Percentiles rank a stretch among this genome's conserved stretches.
These are phyloP conservation scores for Dendrostoma leiphaemia DNA, from an alignment of 2,329 filamentous ascomycete species.

Conservation along the genomic window DNA sequence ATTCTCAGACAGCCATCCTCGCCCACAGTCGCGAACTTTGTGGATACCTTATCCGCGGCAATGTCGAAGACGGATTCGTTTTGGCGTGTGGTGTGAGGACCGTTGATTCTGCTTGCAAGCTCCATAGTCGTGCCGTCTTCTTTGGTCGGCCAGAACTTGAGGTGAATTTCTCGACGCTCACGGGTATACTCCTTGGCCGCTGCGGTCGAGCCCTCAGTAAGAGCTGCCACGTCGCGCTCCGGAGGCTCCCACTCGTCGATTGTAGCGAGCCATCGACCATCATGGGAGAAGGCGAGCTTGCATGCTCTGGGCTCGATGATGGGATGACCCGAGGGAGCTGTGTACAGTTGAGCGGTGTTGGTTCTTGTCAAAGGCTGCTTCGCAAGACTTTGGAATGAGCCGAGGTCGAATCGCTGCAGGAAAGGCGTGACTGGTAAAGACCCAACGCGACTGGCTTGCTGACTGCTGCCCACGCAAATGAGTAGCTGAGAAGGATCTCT, in stretches of 20 bases:
- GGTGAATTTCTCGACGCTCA: constrained; percentile 67
- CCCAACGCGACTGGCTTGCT: constrained; percentile 53
- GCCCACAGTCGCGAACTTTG: constrained; percentile 82
- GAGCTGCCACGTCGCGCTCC: constrained; percentile 60
- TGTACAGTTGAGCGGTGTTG: constrained; percentile 78
- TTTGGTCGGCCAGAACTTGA: constrained; percentile 87
- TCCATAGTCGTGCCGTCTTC: constrained; percentile 60
- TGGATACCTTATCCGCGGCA: constrained; percentile 63
- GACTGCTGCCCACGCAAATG: constrained; percentile 63
- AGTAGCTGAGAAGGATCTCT: constrained; percentile 62
- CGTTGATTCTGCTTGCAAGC: constrained; percentile 78
- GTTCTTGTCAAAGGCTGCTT: constrained; percentile 88
- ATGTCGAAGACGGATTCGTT: constrained; percentile 68
- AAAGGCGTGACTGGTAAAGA: constrained; percentile 51
- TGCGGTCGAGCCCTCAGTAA: constrained; percentile 41
- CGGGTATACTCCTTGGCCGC: constrained; percentile 43
- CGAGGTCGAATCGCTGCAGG: constrained; percentile 86
- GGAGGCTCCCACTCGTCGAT: constrained; percentile 88
- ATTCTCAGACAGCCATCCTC: constrained; percentile 74
- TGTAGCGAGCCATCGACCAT: constrained; percentile 88
- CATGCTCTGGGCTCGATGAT: constrained; percentile 78
- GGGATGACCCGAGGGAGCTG: constrained; percentile 66
- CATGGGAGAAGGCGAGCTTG: constrained; percentile 70
- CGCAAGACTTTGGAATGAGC: constrained; percentile 71
- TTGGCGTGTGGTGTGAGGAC: constrained; percentile 65